These are phyloP conservation scores for Curvularia spicifera DNA, from an alignment of 2,329 filamentous ascomycete genomes.

Conservation along the genomic window DNA sequence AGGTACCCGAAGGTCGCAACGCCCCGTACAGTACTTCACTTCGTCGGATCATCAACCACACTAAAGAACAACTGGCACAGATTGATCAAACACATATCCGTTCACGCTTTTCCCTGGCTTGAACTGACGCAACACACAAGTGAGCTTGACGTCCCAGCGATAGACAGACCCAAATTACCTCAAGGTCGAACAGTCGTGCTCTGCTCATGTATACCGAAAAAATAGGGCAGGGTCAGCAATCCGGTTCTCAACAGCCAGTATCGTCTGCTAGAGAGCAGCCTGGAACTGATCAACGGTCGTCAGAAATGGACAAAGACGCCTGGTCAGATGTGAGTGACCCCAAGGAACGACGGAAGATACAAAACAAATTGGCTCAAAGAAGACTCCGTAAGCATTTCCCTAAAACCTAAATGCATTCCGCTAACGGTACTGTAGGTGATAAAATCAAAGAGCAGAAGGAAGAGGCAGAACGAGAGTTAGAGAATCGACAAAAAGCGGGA, in stretches of 20 bases:
- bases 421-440: constrained; percentile 61
- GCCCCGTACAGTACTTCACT: background rate
- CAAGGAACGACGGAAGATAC: constrained; percentile 73
- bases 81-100: background rate
- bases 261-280: constrained; percentile 26
- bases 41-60: background rate
- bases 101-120: background rate
- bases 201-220: background rate
- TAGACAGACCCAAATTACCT: too few relatives aligned
- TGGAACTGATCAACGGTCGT: constrained; percentile 23
- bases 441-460: constrained; percentile 73
- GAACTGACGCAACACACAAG: background rate
- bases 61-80: background rate
- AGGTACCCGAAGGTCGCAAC: constrained; percentile 5
- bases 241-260: constrained; percentile 22
- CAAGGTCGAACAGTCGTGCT: background rate
- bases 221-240: constrained; percentile 35
- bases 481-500: constrained; percentile 68
- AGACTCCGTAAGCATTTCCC: constrained; percentile 71
- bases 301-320: constrained; percentile 57
- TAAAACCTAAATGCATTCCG: background rate
- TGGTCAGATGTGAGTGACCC: constrained; percentile 75
- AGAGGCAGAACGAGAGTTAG: constrained; percentile 65
- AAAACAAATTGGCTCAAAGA: constrained; percentile 77
- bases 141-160: background rate